Base-by-base conservation (phyloP, 805 yeast species). In the Yamadazyma takamatsuzukensis region DNA sequence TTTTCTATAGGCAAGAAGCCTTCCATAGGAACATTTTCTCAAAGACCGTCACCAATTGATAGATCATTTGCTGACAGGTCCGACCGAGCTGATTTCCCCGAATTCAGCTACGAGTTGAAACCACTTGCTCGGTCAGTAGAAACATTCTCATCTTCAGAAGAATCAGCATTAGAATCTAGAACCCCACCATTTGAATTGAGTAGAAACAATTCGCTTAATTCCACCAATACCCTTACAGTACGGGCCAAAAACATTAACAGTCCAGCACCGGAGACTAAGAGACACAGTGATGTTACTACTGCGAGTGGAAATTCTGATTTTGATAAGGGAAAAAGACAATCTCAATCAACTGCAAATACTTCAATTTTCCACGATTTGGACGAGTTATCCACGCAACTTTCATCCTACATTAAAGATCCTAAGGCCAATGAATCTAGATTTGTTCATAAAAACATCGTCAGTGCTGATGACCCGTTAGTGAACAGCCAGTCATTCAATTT, bases 121-220 rank as follows among this genome's bases (percentile, higher is more conserved):
- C 68, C 68, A 6, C 40, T 58, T 36, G 48, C 45, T 27, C 33
- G 64, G 18, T 61, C 68, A 11, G 47, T 47, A n/a, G 55, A 47
- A 6, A 61, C 65, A 1, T 38, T 61, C 5, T 50, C 58, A 2
- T 43, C 61, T 6, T 48, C 60, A 3, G 48, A 32, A 7, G 47
- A 39, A 12, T 43, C 48, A 3, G 43, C 30, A 2, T 14, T 26
- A 18, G 12, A 22, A 7, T 37, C 35, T 4, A 37, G 37, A 37
- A 38, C 46, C 4, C 39, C 43, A 9, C 44, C 40, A 17, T 18
- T 36, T 6, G 43, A 26, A 8, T 27, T 42, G 25, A 36, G 41
- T 15, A 35, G 32, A 18, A 33, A 41, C 28, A 37, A 39, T 19
- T 39, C 44, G 9, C 23, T 42, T 17, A 32, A 27, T 19, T 34